Percentiles rank a stretch among this genome's conserved stretches.
phyloP scores from a whole-genome alignment of 2,329 filamentous ascomycete genomes.

The Arachnomyces sp. region DNA sequence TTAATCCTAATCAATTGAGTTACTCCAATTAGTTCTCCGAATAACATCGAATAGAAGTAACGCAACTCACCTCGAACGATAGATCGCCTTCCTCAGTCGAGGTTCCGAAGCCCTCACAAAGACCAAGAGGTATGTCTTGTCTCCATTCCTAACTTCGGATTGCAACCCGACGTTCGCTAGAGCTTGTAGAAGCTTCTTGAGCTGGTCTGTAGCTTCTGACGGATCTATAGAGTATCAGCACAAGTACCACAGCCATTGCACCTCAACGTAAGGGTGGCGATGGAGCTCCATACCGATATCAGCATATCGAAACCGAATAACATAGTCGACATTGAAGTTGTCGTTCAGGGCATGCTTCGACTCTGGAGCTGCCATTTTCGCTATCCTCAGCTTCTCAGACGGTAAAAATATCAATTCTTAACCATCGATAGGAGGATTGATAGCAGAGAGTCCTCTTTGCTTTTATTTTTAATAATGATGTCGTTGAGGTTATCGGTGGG shows the following conservation, averaged over 20 bases:
- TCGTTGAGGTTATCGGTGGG: too few species aligned
- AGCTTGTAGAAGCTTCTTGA: slow-evolving; percentile 66
- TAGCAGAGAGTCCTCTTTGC: too few species aligned
- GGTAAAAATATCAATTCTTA: too few species aligned
- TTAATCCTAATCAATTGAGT: slow-evolving; percentile 54
- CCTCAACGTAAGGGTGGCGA: too few species aligned
- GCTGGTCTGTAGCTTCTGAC: slow-evolving; percentile 61
- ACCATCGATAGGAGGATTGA: too few species aligned
- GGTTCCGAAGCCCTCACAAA: slow-evolving; percentile 75
- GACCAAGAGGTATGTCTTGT: slow-evolving; percentile 65
- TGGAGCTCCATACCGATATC: slow-evolving; percentile 47
- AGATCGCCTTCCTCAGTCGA: slow-evolving; percentile 70
- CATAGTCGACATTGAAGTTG: slow-evolving; percentile 75
- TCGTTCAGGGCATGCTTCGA: slow-evolving; percentile 23
- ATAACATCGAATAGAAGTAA: not conserved
- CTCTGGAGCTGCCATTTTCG: not conserved
- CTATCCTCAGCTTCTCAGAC: too few species aligned
- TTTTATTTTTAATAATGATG: too few species aligned
- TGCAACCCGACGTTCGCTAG: slow-evolving; percentile 73
- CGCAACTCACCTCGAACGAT: slow-evolving; percentile 59
- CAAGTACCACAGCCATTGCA: too few species aligned
- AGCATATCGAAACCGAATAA: slow-evolving; percentile 69
- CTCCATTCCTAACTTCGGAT: slow-evolving; percentile 77
- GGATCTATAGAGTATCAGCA: slow-evolving; percentile 44
- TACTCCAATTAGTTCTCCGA: not conserved